phyloP scores from a whole-genome alignment of 2,329 filamentous ascomycete genomes.

The Microsporum canis region DNA sequence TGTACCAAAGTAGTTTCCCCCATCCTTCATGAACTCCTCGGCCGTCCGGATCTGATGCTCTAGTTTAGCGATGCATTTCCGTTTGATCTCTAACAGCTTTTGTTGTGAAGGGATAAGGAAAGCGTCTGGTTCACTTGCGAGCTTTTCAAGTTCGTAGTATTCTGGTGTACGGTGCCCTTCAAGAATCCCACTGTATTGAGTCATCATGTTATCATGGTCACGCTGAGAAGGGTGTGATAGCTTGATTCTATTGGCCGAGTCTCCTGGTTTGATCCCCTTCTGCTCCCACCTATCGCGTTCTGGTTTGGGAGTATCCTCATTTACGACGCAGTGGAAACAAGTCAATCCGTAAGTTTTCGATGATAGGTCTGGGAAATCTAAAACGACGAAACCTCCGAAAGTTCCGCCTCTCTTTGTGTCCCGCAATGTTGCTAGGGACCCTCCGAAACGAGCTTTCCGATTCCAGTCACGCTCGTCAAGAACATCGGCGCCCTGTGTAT shows the following conservation, averaged over 20 bases:
- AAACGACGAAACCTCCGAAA: background rate
- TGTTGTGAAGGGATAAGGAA: background rate
- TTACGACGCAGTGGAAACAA: slow-evolving; percentile 4
- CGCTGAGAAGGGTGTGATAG: too few relatives aligned
- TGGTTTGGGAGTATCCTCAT: background rate
- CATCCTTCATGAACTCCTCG: background rate
- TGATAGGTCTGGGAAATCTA: background rate
- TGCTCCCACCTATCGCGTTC: slow-evolving; percentile 1
- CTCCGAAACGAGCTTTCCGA: background rate
- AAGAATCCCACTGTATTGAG: too few relatives aligned
- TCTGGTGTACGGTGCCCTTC: background rate
- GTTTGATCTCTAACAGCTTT: background rate
- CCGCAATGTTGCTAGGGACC: background rate
- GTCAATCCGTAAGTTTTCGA: background rate
- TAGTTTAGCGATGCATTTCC: background rate
- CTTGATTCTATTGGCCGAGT: too few relatives aligned
- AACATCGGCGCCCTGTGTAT: background rate
- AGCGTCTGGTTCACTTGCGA: background rate
- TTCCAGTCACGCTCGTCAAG: background rate
- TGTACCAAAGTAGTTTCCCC: background rate
- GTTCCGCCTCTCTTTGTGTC: background rate
- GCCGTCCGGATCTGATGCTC: background rate
- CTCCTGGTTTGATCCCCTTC: too few relatives aligned
- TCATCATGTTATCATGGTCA: too few relatives aligned
- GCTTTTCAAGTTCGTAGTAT: background rate